Evolutionary conservation across 2,329 filamentous ascomycete species (phyloP).

Genomic region (Penicillium decumbens): DNA sequence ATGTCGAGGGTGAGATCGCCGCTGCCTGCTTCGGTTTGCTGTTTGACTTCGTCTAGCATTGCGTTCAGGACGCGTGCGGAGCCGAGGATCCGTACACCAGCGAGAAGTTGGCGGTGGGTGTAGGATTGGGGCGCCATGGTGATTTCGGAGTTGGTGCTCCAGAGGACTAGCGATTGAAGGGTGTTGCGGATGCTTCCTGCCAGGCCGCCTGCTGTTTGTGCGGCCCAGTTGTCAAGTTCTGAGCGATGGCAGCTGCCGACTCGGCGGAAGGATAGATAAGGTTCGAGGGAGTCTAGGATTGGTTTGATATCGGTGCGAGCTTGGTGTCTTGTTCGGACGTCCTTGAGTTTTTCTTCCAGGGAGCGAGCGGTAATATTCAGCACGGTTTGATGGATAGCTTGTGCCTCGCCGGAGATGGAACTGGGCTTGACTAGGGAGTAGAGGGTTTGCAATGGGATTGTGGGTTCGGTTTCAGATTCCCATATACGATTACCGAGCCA

Average conservation of each 20-base stretch:
- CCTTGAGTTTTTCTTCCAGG: conserved; percentile 51
- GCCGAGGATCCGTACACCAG: conserved; percentile 41
- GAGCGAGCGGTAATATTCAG: conserved; percentile 52
- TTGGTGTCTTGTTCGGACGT: conserved; percentile 48
- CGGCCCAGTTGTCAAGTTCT: conserved; percentile 52
- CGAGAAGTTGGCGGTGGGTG: conserved; percentile 51
- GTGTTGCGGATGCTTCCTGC: conserved; percentile 47
- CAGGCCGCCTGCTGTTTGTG: conserved; percentile 44
- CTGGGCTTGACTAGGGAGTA: conserved; percentile 54
- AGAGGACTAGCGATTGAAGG: conserved; percentile 51
- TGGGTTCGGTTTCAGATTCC: conserved; percentile 47
- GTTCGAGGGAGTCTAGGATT: conserved; percentile 50
- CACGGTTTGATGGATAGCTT: conserved; percentile 58
- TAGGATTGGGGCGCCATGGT: conserved; percentile 53
- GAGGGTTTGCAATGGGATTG: conserved; percentile 53
- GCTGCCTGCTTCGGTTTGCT: conserved; percentile 38
- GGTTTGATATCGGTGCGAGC: conserved; percentile 50
- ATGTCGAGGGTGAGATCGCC: conserved; percentile 45
- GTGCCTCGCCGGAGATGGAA: conserved; percentile 56
- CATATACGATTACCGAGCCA: conserved; percentile 58
- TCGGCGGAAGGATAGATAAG: conserved; percentile 49
- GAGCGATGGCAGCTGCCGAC: conserved; percentile 43
- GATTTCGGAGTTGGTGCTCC: conserved; percentile 49
- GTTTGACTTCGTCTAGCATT: conserved; percentile 42
- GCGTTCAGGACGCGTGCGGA: conserved; percentile 35